Conservation (phyloP, 148 eudicot species). For the Spergularia bocconei region DNA sequence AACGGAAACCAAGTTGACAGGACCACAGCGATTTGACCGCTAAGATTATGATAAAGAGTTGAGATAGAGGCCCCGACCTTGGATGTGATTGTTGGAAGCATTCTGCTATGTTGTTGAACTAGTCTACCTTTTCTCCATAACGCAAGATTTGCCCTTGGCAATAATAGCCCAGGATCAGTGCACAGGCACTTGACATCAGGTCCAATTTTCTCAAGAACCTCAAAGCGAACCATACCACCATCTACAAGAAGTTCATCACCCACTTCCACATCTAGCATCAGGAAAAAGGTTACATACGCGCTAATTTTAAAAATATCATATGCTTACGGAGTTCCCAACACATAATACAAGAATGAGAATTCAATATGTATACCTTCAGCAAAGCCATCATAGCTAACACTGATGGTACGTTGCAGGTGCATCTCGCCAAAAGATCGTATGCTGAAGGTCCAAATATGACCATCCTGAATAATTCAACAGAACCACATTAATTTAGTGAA, state of each 20-base stretch:
- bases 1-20: neutral
- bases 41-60: neutral
- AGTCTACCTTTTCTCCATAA: constrained; percentile 81
- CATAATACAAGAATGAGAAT: neutral
- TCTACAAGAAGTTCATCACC: constrained; percentile 80
- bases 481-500: constrained; percentile 8
- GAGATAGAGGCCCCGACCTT: constrained; percentile 40
- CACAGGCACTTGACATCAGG: constrained; percentile 71
- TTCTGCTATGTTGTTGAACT: constrained; percentile 44
- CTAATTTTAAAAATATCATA: neutral
- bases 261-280: constrained; percentile 48
- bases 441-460: constrained; percentile 70
- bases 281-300: neutral
- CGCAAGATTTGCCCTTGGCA: constrained; percentile 78
- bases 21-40: neutral
- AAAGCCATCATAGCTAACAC: constrained; percentile 69
- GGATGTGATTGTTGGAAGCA: constrained; percentile 72
- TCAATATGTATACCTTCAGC: constrained; percentile 52
- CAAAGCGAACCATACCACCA: constrained; percentile 89
- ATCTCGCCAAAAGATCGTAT: constrained; percentile 47
- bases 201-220: constrained; percentile 65
- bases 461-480: constrained; percentile 44
- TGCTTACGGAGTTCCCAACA: neutral
- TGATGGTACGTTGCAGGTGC: constrained; percentile 57
- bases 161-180: constrained; percentile 67